Evolutionary conservation across 192 early-diverging fungal species (phyloP).

Genomic region (Podila verticillata): DNA sequence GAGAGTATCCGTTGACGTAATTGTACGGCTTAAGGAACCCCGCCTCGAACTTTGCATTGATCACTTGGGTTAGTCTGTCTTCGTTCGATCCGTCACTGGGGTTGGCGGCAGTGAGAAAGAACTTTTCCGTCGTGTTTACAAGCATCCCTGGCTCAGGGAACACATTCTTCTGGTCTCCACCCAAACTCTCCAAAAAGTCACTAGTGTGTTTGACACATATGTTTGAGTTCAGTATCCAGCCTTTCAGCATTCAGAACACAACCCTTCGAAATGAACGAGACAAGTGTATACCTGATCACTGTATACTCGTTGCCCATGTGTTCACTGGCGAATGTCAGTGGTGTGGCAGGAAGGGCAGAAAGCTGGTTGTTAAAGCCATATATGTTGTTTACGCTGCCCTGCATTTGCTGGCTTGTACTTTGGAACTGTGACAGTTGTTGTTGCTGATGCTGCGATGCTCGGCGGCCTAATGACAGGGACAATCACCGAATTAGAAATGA

Average conservation of each 20-base stretch:
- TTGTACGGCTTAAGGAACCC: constrained; percentile 97
- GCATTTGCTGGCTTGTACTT: constrained; percentile 17
- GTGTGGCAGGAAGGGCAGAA: constrained; percentile 53
- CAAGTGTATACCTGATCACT: constrained; percentile 62
- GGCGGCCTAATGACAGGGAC: constrained; percentile 10
- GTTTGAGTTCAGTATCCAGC: not conserved
- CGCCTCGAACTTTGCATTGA: constrained; percentile 96
- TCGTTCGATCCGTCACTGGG: constrained; percentile 86
- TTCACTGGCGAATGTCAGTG: constrained; percentile 80
- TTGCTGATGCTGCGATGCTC: constrained; percentile 26
- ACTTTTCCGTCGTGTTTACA: constrained; percentile 81
- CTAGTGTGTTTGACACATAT: constrained; percentile 54
- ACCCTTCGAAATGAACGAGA: not conserved
- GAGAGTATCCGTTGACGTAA: constrained; percentile 90
- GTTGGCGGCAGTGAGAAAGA: constrained; percentile 93
- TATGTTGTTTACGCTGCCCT: constrained; percentile 22
- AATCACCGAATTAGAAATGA: not conserved
- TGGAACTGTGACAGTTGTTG: constrained; percentile 11
- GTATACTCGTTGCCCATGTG: constrained; percentile 85
- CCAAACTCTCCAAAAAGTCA: constrained; percentile 67
- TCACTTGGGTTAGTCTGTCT: constrained; percentile 90
- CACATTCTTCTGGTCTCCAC: constrained; percentile 42
- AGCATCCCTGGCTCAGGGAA: constrained; percentile 36
- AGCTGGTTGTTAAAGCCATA: constrained; percentile 48
- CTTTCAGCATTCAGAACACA: not conserved